Evolutionary conservation across 495 filamentous ascomycete species (phyloP).

Genomic region (Barbatosphaeria neglecta): DNA sequence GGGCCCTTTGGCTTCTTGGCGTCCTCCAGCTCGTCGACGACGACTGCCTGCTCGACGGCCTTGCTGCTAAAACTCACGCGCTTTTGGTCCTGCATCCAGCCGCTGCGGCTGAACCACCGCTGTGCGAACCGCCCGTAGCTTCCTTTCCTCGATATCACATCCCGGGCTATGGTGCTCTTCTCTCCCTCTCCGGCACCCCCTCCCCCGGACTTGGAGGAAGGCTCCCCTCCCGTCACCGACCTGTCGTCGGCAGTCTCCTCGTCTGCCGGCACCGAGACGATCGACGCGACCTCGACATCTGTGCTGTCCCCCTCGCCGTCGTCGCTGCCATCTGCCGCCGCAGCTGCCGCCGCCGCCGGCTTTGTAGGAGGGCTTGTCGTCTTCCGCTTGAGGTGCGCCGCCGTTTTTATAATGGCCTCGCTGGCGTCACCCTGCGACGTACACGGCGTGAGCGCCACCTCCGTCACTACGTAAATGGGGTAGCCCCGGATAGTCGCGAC

Average conservation of each 20-base stretch:
- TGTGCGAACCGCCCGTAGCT: constrained; percentile 80
- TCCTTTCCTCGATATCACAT: constrained; percentile 68
- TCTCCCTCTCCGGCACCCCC: background rate
- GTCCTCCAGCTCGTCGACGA: background rate
- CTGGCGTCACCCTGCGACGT: constrained; percentile 62
- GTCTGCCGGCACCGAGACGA: constrained; percentile 2
- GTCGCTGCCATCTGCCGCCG: constrained; percentile 3
- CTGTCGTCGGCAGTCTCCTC: constrained; percentile 22
- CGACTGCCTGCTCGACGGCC: constrained; percentile 43
- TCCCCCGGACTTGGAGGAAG: constrained; percentile 13
- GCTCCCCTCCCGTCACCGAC: constrained; percentile 16
- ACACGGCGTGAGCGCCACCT: constrained; percentile 79
- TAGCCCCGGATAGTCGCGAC: constrained; percentile 75
- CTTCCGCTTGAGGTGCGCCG: constrained; percentile 29
- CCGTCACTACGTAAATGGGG: constrained; percentile 73
- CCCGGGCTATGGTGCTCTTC: constrained; percentile 55
- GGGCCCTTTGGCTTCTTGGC: constrained; percentile 3
- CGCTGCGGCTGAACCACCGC: constrained; percentile 77
- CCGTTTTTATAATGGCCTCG: constrained; percentile 54
- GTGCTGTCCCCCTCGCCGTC: constrained; percentile 20
- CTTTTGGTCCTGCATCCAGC: constrained; percentile 53
- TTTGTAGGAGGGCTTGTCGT: constrained; percentile 1
- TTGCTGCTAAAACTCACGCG: constrained; percentile 7
- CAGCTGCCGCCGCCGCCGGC: background rate
- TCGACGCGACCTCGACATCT: constrained; percentile 13